phyloP scores from a whole-genome alignment of 768 basidiomycete genomes.

The Russula compacta region DNA sequence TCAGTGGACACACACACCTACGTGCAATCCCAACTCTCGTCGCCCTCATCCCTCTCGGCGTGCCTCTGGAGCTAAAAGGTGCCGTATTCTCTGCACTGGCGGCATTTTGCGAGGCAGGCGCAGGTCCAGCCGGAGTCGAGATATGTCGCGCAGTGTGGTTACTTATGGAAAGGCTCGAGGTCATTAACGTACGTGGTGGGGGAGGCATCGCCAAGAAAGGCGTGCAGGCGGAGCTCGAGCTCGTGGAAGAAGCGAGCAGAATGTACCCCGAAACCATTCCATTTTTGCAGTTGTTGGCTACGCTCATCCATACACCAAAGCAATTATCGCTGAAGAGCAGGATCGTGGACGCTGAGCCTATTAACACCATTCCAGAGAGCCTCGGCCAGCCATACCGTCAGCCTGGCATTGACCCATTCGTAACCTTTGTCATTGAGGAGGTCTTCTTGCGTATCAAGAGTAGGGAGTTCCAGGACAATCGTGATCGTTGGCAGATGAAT shows the following conservation, averaged over 20 bases:
- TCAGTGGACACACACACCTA: slow-evolving; percentile 69
- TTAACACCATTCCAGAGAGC: slow-evolving; percentile 70
- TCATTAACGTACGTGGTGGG: slow-evolving; percentile 64
- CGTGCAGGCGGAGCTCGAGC: slow-evolving; percentile 79
- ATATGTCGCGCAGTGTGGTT: slow-evolving; percentile 79
- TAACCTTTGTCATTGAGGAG: slow-evolving; percentile 81
- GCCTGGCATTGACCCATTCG: slow-evolving; percentile 74
- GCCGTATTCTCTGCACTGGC: slow-evolving; percentile 72
- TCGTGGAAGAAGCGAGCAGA: slow-evolving; percentile 70
- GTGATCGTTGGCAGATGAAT: slow-evolving; percentile 81
- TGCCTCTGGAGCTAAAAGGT: slow-evolving; percentile 89
- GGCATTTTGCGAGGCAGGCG: slow-evolving; percentile 77
- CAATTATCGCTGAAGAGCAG: slow-evolving; percentile 53
- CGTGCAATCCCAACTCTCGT: slow-evolving; percentile 75
- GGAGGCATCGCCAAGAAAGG: slow-evolving; percentile 55
- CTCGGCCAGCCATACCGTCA: slow-evolving; percentile 74
- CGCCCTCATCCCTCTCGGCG: slow-evolving; percentile 63
- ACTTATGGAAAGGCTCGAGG: slow-evolving; percentile 74
- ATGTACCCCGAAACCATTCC: slow-evolving; percentile 85
- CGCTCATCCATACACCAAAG: slow-evolving; percentile 78
- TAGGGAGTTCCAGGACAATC: slow-evolving; percentile 64
- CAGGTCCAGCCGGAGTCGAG: slow-evolving; percentile 61
- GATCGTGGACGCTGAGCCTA: slow-evolving; percentile 46
- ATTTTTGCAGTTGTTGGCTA: slow-evolving; percentile 73
- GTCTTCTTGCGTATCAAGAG: slow-evolving; percentile 71